Evolutionary conservation across 2,329 filamentous ascomycete species (phyloP).

Genomic region (Cytospora mali): DNA sequence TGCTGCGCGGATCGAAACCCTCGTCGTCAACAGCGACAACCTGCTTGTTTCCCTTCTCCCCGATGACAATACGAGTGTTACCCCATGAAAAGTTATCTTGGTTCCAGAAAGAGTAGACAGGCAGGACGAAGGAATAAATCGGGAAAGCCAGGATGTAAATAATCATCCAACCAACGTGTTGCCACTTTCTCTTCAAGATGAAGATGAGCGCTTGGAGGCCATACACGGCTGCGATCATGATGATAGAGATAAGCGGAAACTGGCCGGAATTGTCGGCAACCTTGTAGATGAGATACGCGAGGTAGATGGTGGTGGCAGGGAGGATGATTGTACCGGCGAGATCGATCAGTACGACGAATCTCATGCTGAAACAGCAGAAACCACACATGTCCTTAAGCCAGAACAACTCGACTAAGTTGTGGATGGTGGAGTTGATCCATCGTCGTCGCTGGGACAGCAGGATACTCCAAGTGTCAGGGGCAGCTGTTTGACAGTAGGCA

Average conservation of each 20-base stretch:
- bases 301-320: slow-evolving; percentile 83
- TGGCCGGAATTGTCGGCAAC: slow-evolving; percentile 70
- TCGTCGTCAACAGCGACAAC: slow-evolving; percentile 85
- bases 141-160: slow-evolving; percentile 97
- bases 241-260: slow-evolving; percentile 84
- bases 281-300: slow-evolving; percentile 84
- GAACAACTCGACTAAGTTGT: slow-evolving; percentile 91
- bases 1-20: slow-evolving; percentile 85
- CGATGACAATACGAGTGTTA: slow-evolving; percentile 96
- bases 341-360: slow-evolving; percentile 94
- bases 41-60: slow-evolving; percentile 88
- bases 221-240: slow-evolving; percentile 89
- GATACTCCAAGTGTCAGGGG: slow-evolving; percentile 91
- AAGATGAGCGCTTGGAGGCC: slow-evolving; percentile 96
- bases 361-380: slow-evolving; percentile 99
- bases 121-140: slow-evolving; percentile 87
- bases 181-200: slow-evolving; percentile 95
- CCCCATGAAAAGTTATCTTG: slow-evolving; percentile 99
- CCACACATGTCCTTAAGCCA: slow-evolving; percentile 92
- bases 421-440: slow-evolving; percentile 99
- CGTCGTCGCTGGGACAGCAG: slow-evolving; percentile 95
- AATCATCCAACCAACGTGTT: slow-evolving; percentile 99
- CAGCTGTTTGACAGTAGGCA: slow-evolving; percentile 90
- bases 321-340: slow-evolving; percentile 90
- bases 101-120: slow-evolving; percentile 99